Evolutionary conservation across 2,329 filamentous ascomycete species (phyloP).

Genomic region (Fusarium staphyleae): DNA sequence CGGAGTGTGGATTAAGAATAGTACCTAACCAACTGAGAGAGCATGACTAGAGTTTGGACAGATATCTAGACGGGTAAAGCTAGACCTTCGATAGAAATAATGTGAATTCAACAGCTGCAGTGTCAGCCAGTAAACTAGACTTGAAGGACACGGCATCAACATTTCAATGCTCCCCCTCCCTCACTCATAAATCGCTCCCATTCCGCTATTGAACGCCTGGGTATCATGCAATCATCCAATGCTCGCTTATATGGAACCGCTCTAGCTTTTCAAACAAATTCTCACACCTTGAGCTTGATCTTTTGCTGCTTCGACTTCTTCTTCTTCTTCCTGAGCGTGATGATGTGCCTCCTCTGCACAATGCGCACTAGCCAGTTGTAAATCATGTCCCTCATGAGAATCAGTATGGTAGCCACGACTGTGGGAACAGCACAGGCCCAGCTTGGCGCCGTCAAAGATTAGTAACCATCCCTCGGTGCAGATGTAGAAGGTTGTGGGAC

Average conservation of each 20-base stretch:
- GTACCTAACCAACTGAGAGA: too few relatives aligned
- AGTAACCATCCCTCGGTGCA: neutral
- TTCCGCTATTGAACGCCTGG: conserved; percentile 30
- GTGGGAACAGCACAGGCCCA: conserved; percentile 69
- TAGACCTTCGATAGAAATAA: too few relatives aligned
- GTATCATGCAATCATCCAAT: conserved; percentile 34
- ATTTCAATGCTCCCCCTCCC: neutral
- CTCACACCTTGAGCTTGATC: conserved; percentile 37
- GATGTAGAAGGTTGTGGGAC: conserved; percentile 34
- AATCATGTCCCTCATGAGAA: conserved; percentile 61
- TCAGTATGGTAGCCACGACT: conserved; percentile 55
- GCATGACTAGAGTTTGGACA: neutral
- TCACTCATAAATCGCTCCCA: neutral
- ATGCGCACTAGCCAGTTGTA: conserved; percentile 52
- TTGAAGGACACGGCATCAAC: neutral
- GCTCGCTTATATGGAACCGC: neutral
- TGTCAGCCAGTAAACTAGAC: neutral
- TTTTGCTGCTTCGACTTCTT: conserved; percentile 38
- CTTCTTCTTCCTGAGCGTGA: conserved; percentile 51
- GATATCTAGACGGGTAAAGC: too few relatives aligned
- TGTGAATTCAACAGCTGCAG: too few relatives aligned
- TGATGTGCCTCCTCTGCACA: conserved; percentile 55
- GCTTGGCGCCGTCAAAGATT: conserved; percentile 50
- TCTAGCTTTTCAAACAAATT: conserved; percentile 2
- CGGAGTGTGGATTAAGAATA: neutral